Base-by-base conservation (phyloP, 352 stramenopile species). In the Pythium guiyangense region DNA sequence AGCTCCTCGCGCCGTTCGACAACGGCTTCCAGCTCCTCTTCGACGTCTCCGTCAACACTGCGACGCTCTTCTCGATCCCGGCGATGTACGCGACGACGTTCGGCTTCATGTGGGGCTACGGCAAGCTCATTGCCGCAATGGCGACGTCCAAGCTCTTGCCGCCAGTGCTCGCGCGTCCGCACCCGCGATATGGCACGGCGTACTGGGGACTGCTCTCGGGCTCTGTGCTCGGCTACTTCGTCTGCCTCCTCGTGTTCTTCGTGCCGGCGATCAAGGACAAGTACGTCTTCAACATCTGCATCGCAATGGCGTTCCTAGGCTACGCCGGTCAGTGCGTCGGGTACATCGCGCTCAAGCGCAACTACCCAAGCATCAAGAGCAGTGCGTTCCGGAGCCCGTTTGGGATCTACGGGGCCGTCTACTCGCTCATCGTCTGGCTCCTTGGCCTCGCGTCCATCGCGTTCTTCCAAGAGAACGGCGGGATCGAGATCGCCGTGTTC, bases 201-300 rank as follows among this genome's bases (percentile, higher is more conserved):
- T 37, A 49, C 20, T 39, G 54, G n/a, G 66, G 57, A 2, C n/a
- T 73, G 11, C n/a, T 61, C 14, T 57, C 49, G 14, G 64, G 67
- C 27, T 72, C 63, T 1, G 34, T 62, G 6, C 34, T 77, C 2
- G 59, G 59, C 27, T 72, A 69, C 40, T 35, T 49, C 20, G 35
- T 74, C 25, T 70, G 63, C 27, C 43, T 74, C 31, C 37, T 69
- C 44, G 50, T 68, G 26, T 62, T 60, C 54, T 70, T 60, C 27
- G 35, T 49, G 39, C 60, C 44, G 6, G 27, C 52, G 17, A 43
- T 67, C 26, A 35, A 29, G 18, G 54, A 59, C 56, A 55, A 56
- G 50, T 67, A 74, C 53, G 22, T 77, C 22, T 77, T 69, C 59
- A 73, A 67, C 47, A 53, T 65, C 17, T 77, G 66, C 52, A 67